Evolutionary conservation across 2,329 filamentous ascomycete species (phyloP).

Genomic region (Cytospora piceae): DNA sequence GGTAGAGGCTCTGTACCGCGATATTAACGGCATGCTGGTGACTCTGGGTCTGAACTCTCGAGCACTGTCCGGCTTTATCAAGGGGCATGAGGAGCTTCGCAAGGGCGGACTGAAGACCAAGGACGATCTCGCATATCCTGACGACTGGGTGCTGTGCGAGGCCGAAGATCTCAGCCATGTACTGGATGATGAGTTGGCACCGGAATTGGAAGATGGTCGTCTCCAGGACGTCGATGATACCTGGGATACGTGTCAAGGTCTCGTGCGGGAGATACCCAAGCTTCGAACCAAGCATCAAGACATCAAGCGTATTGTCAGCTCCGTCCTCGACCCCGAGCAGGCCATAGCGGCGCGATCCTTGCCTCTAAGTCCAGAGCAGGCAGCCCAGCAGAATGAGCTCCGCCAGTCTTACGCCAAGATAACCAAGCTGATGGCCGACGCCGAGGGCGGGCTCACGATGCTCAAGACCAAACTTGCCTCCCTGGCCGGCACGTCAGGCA

Average conservation of each 20-base stretch:
- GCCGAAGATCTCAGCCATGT: constrained; percentile 69
- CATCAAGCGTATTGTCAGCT: constrained; percentile 74
- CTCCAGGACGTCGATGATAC: constrained; percentile 71
- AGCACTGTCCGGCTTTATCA: constrained; percentile 67
- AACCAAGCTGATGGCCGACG: constrained; percentile 73
- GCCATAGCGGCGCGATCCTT: constrained; percentile 67
- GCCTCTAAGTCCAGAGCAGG: constrained; percentile 82
- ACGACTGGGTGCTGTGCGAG: constrained; percentile 77
- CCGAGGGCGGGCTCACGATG: constrained; percentile 78
- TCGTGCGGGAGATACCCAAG: constrained; percentile 71
- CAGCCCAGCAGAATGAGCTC: constrained; percentile 81
- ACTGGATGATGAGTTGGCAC: constrained; percentile 65
- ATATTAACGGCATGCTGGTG: constrained; percentile 94
- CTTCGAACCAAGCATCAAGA: constrained; percentile 78
- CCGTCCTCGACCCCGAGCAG: constrained; percentile 69
- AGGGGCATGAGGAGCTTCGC: constrained; percentile 64
- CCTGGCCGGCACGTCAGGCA: constrained; percentile 54
- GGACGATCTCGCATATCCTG: constrained; percentile 69
- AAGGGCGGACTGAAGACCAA: constrained; percentile 60
- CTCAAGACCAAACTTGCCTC: constrained; percentile 77
- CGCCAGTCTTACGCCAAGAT: constrained; percentile 75
- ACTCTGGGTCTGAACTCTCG: constrained; percentile 82
- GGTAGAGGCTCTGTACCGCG: constrained; percentile 71
- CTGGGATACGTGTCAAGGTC: constrained; percentile 67
- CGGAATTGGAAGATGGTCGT: constrained; percentile 67